Base-by-base conservation (phyloP, 202 grass and related monocot genomes). In the Bolboschoenoplectus hybrid region DNA sequence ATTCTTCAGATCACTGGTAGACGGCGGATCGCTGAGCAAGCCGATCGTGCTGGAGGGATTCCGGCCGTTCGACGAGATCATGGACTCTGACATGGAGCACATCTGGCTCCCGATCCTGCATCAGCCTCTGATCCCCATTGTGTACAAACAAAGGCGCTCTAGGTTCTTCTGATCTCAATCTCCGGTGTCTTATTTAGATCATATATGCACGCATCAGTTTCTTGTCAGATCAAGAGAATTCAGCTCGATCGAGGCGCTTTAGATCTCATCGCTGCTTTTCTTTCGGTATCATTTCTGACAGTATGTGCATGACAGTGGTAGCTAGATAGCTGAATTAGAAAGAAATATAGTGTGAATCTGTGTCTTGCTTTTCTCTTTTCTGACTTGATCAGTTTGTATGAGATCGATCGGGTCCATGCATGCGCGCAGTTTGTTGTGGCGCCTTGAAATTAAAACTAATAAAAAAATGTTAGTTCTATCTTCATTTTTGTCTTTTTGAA, bases 1-100 rank as follows among this genome's bases (percentile, higher is more conserved):
- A 56, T 98, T 98, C 91, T 98, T 96, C 89, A 80, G 80, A 17
- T 98, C 93, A 6, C 89, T 89, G n/a, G 89, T 96, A 34, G 96
- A 96, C 58, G 90, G 90, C 1, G 32, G 74, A 43, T 1, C 43
- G 6, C 26, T 67, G 14, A 83, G 67, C 58, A 82, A 85, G 63
- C 60, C 69, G 72, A 4, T 87, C 6, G 38, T 89, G 8, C 84
- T 99, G 73, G 75, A 89, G 13, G 89, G 87, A 50, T 81, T 74
- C 1, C 58, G 63, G 8, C 91, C 83, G 85, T 83, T 89, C 1
- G 82, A 87, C 10, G 40, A 43, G 51, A 88, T 85, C 73, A 80
- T 36, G 78, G 90, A 91, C 4, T 73, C 17, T 73, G 91, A 85
- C 62, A 89, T 89, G 88, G 91, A 96, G 81, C 87, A 87, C 52